phyloP scores from a whole-genome alignment of 805 yeast genomes.

The Yarrowia sp. region DNA sequence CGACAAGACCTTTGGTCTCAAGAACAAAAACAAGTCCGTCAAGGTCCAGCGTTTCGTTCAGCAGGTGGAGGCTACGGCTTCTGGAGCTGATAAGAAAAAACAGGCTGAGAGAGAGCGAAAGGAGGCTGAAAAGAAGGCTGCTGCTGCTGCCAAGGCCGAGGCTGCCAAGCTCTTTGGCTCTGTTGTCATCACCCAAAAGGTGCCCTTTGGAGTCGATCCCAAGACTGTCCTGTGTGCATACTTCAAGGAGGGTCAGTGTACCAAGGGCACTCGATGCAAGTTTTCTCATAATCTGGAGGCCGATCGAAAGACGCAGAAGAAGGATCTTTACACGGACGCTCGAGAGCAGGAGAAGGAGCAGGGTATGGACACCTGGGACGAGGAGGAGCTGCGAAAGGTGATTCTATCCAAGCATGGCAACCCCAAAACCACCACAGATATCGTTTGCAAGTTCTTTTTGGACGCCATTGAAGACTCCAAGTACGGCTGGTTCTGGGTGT shows the following conservation, averaged over 20 bases:
- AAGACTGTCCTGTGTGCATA: constrained; percentile 86
- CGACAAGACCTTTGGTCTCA: constrained; percentile 94
- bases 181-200: constrained; percentile 68
- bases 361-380: constrained; percentile 97
- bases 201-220: constrained; percentile 97
- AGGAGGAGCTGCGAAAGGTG: constrained; percentile 84
- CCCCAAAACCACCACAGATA: constrained; percentile 89
- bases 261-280: constrained; percentile 65
- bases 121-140: constrained; percentile 81
- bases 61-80: constrained; percentile 60
- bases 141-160: constrained; percentile 84
- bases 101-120: constrained; percentile 69
- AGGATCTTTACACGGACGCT: constrained; percentile 87
- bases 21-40: constrained; percentile 89
- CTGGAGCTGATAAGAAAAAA: constrained; percentile 55
- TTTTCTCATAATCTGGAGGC: constrained; percentile 84
- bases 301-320: constrained; percentile 86
- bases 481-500: constrained; percentile 98
- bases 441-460: constrained; percentile 86
- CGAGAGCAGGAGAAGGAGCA: constrained; percentile 67
- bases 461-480: constrained; percentile 97
- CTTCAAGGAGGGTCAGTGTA: constrained; percentile 83
- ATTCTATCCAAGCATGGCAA: constrained; percentile 92
- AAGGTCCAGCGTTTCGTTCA: constrained; percentile 73
- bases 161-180: constrained; percentile 73